Evolutionary conservation across 2,329 filamentous ascomycete species (phyloP), one percentile per base, ranked within the genome.

Genomic region (Penicillium sp.): DNA sequence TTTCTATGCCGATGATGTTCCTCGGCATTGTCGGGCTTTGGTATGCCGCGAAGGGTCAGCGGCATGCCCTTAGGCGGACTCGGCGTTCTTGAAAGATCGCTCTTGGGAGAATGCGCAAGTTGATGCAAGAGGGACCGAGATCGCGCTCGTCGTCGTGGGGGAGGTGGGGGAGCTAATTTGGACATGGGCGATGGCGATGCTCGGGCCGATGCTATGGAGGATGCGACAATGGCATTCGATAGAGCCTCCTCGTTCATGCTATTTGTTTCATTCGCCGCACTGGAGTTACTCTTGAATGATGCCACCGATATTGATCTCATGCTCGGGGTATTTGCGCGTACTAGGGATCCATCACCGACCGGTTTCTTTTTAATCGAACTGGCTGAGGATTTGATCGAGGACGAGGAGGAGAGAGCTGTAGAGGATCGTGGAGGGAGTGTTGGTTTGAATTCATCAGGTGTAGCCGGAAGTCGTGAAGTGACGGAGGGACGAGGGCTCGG

Each of bases 201-300:
- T 40, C 71, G 70, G 7, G 68, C 65, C 30, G 76, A 76, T 48
- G 76, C 76, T 2, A 78, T 56, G 27, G 76, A 78, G 9, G 76
- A 78, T 15, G 76, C 76, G 15, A 77, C 71, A 54, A 79, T 75
- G 23, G 76, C 76, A 63, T 77, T 70, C 12, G 75, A 76, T 3
- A 76, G 67, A 4, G 71, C 68, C 53, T 72, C 73, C 52, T 72
- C 71, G 24, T 56, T 61, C 59, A 70, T 62, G 9, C 65, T 58
- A 33, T 49, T 47, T 12, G 61, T 37, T 30, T 62, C 58, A 23
- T 68, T 59, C 17, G 61, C 26, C 10, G 60, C 18, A 49, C 57
- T 69, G 27, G 56, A 63, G 51, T 59, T 67, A 42, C 63, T 60
- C n/a, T 60, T 60, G 10, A 61, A 56, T 3, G 64, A 63, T 34